Base-by-base conservation (phyloP, 192 early-diverging fungal species). In the Entrophospora sp. region DNA sequence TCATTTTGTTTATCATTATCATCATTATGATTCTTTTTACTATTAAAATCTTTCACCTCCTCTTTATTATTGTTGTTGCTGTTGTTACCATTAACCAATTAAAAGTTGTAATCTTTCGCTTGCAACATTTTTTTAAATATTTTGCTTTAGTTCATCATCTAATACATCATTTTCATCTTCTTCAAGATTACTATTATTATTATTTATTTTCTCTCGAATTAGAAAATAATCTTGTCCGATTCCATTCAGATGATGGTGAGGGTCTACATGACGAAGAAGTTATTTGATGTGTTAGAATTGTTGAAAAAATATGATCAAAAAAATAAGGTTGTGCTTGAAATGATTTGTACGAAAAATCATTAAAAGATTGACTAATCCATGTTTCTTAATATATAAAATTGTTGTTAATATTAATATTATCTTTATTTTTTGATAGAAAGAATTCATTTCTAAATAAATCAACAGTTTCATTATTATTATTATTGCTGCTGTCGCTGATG, bases 221-320 rank as follows among this genome's bases (percentile, higher is more conserved):
- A 16, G 49, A 66, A 44, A 66, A 66, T 22, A 66, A 37, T 25
- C 13, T 66, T 16, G 5, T 14, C 49, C 48, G 55, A 55, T 66
- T 22, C 64, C 64, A 66, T 66, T 66, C 64, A 16, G 64, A 13
- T 20, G 24, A n/a, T 27, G 64, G 48, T 10, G 45, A 66, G 1
- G 64, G 64, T 25, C 40, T 66, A 66, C 38, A 32, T n/a, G 64
- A 55, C n/a, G n/a, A n/a, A 10, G 36, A 24, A 40, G 16, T 20
- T 5, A 42, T 28, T 13, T 49, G n/a, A 27, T 32, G 45, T 34
- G 34, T 9, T 52, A 55, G 16, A 1, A 66, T 24, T 13, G 34
- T 22, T 24, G 30, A 36, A 2, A 51, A 32, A 55, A 66, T 25
- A 25, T 66, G 49, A 43, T 66, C 64, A 25, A 66, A 9, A 3